Evolutionary conservation across 78 protist species (phyloP).

Genomic region (Dictyostelium brefeldianum): DNA sequence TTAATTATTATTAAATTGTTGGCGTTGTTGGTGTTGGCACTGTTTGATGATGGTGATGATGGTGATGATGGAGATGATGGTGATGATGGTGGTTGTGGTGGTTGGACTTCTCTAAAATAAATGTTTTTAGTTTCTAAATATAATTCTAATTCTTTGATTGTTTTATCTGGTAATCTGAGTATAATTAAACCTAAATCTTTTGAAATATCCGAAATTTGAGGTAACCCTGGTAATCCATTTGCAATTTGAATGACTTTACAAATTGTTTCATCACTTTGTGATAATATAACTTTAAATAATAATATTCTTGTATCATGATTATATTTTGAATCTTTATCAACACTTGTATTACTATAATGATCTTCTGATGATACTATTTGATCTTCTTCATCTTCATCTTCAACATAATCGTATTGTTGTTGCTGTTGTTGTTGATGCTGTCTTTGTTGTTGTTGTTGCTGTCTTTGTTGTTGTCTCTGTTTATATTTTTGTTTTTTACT

Average conservation of each 20-base stretch:
- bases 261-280: neutral
- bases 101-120: neutral
- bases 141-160: neutral
- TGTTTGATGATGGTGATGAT: neutral
- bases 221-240: neutral
- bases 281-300: neutral
- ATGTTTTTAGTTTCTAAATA: constrained; percentile 9
- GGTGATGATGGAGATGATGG: neutral
- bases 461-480: no score
- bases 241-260: constrained; percentile 12
- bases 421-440: no score
- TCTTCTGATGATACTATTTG: no score
- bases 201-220: constrained; percentile 3
- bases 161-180: neutral
- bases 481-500: no score
- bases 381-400: no score
- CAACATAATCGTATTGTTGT: no score
- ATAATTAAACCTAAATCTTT: neutral
- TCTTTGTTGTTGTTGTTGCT: no score
- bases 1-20: neutral
- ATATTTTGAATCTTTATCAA: neutral
- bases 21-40: neutral
- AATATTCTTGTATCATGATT: constrained; percentile 8
- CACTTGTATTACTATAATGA: neutral
- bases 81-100: neutral